These are phyloP conservation scores for Monilinia vaccinii-corymbosi DNA, from an alignment of 2,329 filamentous ascomycete genomes.

Conservation along the genomic window DNA sequence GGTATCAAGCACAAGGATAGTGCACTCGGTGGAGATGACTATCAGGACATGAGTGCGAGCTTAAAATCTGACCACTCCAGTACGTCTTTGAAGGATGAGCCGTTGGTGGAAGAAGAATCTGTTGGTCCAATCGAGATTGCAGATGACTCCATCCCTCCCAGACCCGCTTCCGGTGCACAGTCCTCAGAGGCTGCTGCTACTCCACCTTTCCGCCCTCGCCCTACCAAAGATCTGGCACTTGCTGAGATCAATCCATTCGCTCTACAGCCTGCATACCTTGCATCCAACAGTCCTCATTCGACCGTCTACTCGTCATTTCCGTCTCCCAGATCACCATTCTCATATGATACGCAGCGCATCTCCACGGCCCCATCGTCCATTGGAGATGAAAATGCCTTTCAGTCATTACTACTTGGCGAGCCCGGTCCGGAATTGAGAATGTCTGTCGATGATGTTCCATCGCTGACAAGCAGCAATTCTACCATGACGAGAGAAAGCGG, in stretches of 20 bases:
- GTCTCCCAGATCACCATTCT: conserved; percentile 60
- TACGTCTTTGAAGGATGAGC: conserved; percentile 43
- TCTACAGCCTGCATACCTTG: conserved; percentile 36
- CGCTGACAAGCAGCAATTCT: conserved; percentile 66
- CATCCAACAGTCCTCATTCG: conserved; percentile 56
- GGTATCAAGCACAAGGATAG: conserved; percentile 38
- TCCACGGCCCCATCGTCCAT: conserved; percentile 69
- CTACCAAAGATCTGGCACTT: conserved; percentile 37
- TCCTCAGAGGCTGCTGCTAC: conserved; percentile 30
- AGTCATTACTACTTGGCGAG: conserved; percentile 63
- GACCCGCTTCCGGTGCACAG: conserved; percentile 27
- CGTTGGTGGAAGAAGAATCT: conserved; percentile 39
- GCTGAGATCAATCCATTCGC: conserved; percentile 40
- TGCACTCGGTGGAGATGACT: conserved; percentile 36
- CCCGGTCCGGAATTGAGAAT: conserved; percentile 62
- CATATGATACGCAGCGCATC: conserved; percentile 62
- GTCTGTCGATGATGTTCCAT: conserved; percentile 66
- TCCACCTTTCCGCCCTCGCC: conserved; percentile 23
- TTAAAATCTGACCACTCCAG: conserved; percentile 39
- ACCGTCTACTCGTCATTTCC: conserved; percentile 45
- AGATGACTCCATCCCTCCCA: conserved; percentile 31
- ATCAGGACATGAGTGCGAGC: conserved; percentile 30
- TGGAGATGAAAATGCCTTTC: conserved; percentile 61
- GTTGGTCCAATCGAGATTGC: conserved; percentile 32
- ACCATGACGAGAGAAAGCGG: conserved; percentile 63